A percentile compares a stretch with the other conserved stretches of the same genome.
Evolutionary conservation across 768 basidiomycete species (phyloP).

Genomic region (Tulasnella calospora): DNA sequence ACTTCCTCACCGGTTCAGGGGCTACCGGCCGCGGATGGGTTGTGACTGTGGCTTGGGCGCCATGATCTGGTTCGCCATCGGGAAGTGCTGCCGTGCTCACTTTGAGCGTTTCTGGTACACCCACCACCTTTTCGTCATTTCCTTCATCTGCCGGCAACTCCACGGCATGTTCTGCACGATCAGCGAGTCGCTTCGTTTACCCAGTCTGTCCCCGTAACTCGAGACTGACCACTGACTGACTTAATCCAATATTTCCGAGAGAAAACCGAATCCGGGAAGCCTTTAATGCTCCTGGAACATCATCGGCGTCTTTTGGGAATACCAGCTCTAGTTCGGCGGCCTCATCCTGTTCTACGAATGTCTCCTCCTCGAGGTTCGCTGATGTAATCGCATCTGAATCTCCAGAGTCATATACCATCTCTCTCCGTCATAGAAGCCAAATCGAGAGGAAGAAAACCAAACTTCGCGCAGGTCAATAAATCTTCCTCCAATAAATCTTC

Average conservation of each 20-base stretch:
- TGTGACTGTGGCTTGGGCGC: slow-evolving; percentile 45
- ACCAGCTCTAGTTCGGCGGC: slow-evolving; percentile 78
- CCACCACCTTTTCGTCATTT: slow-evolving; percentile 84
- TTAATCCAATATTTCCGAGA: slow-evolving; percentile 37
- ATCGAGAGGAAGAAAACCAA: slow-evolving; percentile 94
- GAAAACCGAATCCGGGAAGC: slow-evolving; percentile 61
- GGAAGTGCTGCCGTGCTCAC: slow-evolving; percentile 67
- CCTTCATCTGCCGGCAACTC: slow-evolving; percentile 92
- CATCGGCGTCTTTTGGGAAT: slow-evolving; percentile 95
- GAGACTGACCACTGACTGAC: neutral
- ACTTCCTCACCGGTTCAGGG: slow-evolving; percentile 43
- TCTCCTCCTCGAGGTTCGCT: slow-evolving; percentile 84
- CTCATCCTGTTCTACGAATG: slow-evolving; percentile 83
- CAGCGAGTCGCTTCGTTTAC: slow-evolving; percentile 30
- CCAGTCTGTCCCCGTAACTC: neutral
- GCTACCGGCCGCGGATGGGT: slow-evolving; percentile 33
- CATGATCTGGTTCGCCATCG: slow-evolving; percentile 49
- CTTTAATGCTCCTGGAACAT: slow-evolving; percentile 80
- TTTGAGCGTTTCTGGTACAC: slow-evolving; percentile 93
- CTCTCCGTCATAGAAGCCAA: slow-evolving; percentile 48
- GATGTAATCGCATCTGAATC: slow-evolving; percentile 59
- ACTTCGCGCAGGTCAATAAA: slow-evolving; percentile 83
- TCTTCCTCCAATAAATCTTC: slow-evolving; percentile 84
- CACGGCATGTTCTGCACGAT: slow-evolving; percentile 99
- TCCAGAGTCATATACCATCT: slow-evolving; percentile 57